phyloP scores from a whole-genome alignment of 495 filamentous ascomycete genomes.

The Lophiostoma macrostomum region DNA sequence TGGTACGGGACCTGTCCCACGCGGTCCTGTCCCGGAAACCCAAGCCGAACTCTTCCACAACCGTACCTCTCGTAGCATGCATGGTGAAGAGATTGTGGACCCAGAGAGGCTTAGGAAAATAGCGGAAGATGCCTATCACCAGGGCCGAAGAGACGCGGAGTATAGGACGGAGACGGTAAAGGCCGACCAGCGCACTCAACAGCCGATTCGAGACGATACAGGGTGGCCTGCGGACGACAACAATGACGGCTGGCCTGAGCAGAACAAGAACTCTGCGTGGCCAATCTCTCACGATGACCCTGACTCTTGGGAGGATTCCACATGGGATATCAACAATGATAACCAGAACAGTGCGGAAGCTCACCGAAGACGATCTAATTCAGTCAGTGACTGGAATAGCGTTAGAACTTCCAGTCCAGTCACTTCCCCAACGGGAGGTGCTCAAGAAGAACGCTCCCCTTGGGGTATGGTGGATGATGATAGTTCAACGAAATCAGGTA shows the following conservation, averaged over 20 bases:
- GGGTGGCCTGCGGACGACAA: no score
- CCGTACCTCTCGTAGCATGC: neutral
- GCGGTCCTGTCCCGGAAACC: neutral
- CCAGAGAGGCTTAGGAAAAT: neutral
- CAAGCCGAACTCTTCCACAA: neutral
- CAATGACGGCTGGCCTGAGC: no score
- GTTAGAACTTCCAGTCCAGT: no score
- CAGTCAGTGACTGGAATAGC: no score
- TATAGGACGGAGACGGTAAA: neutral
- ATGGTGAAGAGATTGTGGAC: neutral
- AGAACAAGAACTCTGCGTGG: neutral
- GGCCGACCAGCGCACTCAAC: neutral
- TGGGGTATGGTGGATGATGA: no score
- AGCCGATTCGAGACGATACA: no score
- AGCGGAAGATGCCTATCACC: neutral
- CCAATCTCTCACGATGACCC: neutral
- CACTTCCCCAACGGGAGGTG: no score
- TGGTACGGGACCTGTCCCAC: neutral
- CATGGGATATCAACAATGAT: constrained; percentile 1
- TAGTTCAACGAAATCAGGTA: no score
- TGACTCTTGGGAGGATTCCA: neutral
- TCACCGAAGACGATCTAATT: no score
- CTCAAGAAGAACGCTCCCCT: no score
- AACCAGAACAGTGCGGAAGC: no score
- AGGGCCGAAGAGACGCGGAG: neutral